Evolutionary conservation across 768 basidiomycete genomes (phyloP).

Genomic region (Paxillus ammoniavirescens): DNA sequence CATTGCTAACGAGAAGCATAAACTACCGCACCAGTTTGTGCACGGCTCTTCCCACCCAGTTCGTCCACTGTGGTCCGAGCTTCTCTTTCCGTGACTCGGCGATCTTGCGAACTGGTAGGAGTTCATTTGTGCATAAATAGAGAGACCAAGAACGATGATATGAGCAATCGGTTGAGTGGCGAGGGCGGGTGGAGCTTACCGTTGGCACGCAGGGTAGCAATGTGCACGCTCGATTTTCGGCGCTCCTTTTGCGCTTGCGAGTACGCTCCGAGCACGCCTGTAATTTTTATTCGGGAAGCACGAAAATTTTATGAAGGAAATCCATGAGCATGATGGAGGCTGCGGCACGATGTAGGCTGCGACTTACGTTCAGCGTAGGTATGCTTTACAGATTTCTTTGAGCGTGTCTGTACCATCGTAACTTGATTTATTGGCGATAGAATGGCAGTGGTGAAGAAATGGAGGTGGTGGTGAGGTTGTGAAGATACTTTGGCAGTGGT

Average conservation of each 20-base stretch:
- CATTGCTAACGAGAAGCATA: neutral
- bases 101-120: constrained; percentile 41
- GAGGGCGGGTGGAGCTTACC: constrained; percentile 24
- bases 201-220: constrained; percentile 47
- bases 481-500: neutral
- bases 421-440: neutral
- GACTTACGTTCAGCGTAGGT: constrained; percentile 43
- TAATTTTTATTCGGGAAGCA: neutral
- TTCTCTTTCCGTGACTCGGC: constrained; percentile 43
- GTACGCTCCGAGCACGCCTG: constrained; percentile 49
- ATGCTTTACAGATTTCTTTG: constrained; percentile 30
- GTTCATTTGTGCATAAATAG: neutral
- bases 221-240: constrained; percentile 43
- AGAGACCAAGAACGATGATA: neutral
- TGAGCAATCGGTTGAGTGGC: neutral
- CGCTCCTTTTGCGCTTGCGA: constrained; percentile 44
- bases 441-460: neutral
- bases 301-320: neutral
- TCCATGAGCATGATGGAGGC: neutral
- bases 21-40: constrained; percentile 39
- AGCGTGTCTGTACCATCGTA: constrained; percentile 32
- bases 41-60: constrained; percentile 46
- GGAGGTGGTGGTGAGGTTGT: neutral
- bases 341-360: neutral
- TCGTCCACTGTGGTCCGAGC: constrained; percentile 48